Base-by-base conservation (phyloP, 169 alveolate species). In the Cryptosporidium viatorum region DNA sequence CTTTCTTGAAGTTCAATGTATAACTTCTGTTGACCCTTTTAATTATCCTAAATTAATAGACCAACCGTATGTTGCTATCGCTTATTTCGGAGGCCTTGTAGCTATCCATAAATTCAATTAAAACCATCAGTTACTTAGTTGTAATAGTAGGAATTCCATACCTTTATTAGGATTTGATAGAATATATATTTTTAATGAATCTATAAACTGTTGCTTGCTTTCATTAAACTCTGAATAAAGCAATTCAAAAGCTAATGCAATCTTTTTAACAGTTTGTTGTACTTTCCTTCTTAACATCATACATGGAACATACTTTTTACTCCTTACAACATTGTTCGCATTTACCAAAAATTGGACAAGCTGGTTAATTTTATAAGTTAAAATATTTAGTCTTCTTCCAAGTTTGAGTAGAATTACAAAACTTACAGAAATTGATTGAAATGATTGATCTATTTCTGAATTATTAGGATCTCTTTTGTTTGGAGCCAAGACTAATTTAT, bases 31-130 rank as follows among this genome's bases (percentile, higher is more conserved):
- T 23, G 89, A 80, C 43, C 80, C 80, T 1, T 45, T 80, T 59
- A 16, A 58, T 31, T 80, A 80, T 80, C 89, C 89, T n/a, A 37
- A 43, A 65, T 26, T 80, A 29, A 65, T 65, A 3, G 26, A 43
- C 70, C 89, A 80, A 35, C 80, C 89, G 2, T 80, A 58, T 45
- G 58, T 62, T 14, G 89, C 89, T 31, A 80, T 80, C 10, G 55
- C 89, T 21, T 80, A 80, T 65, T 80, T 80, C 31, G 89, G 89
- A 59, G 89, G 89, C 35, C 10, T 80, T 7, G 51, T 80, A 18
- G 89, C 75, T 16, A 80, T 80, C 23, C 74, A 80, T 45, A 59
- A 62, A 31, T 65, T 80, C 23, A 6, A 45, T n/a, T 73, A 58
- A 55, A 18, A 5, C 12, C 6, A 37, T 67, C 14, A 33, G 39